Percentiles rank a stretch among this genome's conserved stretches.
Evolutionary conservation across 352 stramenopile genomes (phyloP).

Genomic region (Phytophthora ramorum): DNA sequence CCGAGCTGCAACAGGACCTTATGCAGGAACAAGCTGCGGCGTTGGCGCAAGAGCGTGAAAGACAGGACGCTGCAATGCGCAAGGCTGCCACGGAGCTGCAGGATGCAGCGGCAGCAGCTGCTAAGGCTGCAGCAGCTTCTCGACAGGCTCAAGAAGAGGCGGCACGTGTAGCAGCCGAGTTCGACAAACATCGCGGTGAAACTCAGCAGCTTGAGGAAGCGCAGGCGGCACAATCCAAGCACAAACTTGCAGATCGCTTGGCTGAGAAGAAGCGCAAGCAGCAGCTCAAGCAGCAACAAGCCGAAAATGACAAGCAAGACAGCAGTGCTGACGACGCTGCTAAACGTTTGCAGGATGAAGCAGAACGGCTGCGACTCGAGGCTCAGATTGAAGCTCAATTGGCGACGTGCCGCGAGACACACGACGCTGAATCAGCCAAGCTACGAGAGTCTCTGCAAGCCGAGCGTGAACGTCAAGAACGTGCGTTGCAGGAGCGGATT

Average conservation of each 20-base stretch:
- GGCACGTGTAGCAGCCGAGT: constrained; percentile 60
- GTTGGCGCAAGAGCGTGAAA: constrained; percentile 47
- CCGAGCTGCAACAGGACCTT: constrained; percentile 40
- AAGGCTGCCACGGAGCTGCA: constrained; percentile 45
- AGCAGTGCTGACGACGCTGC: not conserved
- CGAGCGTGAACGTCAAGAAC: constrained; percentile 61
- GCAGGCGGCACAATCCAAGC: constrained; percentile 55
- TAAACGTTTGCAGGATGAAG: constrained; percentile 26
- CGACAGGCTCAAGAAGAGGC: constrained; percentile 63
- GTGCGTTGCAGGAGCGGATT: constrained; percentile 59
- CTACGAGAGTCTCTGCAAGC: constrained; percentile 35
- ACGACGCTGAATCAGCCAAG: constrained; percentile 38
- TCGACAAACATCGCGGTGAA: constrained; percentile 57
- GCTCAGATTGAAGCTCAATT: constrained; percentile 38
- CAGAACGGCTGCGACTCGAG: constrained; percentile 30
- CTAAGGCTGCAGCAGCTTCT: constrained; percentile 50
- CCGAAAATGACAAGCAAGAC: not conserved
- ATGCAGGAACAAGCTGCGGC: constrained; percentile 27
- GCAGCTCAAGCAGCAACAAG: constrained; percentile 26
- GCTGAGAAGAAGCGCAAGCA: constrained; percentile 59
- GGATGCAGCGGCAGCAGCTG: constrained; percentile 28
- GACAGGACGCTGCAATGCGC: constrained; percentile 49
- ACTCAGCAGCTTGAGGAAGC: constrained; percentile 44
- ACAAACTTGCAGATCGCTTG: constrained; percentile 71
- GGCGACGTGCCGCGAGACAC: constrained; percentile 32